Base-by-base conservation (phyloP, 345 rosid species). In the Pelargonium nanum region DNA sequence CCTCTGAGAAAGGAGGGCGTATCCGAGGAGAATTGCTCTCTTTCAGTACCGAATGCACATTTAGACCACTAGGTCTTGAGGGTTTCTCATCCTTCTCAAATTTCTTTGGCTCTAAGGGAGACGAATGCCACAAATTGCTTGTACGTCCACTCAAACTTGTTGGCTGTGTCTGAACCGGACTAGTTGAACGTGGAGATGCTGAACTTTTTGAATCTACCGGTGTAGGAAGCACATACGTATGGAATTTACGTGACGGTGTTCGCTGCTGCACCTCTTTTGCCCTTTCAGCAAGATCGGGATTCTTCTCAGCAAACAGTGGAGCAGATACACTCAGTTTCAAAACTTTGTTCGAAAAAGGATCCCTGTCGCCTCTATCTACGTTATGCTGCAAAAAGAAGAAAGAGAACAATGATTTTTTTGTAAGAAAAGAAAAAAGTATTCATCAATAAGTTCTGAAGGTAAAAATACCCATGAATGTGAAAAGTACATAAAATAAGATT, bases 171-270 rank as follows among this genome's bases (percentile, higher is more conserved):
- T 53, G 69, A 68, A 70, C 67, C 24, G 79, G 53, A 57, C 34
- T 72, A 53, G 71, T 62, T 22, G 74, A 63, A 65, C 61, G 71
- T 10, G 77, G 20, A 60, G 85, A 69, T 57, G 61, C 68, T 63
- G 87, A 60, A 68, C 50, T 79, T 77, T 83, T 83, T 15, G 85
- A 53, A 62, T 85, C 91, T 28, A 53, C 61, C 30, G 99, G 99
- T 44, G 89, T 90, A 40, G 99, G 99, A 60, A 94, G 72, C 63
- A 82, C 96, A 60, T 90, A 88, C 8, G 99, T 77, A 77, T 68
- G 82, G 63, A 85, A 80, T 71, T 85, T 90, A 67, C 84, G 73
- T 25, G 88, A 70, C 19, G 77, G 61, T 56, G 74, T 76, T 15
- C 83, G 83, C 59, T 77, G 48, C 16, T 40, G 85, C 78, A 72